phyloP scores from a whole-genome alignment of 257 asterid species.

The Solanum gracilifrons region DNA sequence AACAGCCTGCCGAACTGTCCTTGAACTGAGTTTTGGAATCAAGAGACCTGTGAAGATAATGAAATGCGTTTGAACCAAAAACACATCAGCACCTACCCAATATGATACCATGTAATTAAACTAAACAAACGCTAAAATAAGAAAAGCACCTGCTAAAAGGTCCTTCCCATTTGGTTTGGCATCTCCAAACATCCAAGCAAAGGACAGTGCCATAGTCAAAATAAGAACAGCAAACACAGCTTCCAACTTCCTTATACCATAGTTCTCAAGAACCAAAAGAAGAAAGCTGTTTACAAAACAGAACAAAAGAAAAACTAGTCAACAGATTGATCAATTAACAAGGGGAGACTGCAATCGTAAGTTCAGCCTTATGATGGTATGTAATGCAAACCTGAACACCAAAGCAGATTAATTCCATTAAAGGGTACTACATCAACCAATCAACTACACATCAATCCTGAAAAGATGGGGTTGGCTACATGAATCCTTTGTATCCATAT shows the following conservation, averaged over 20 bases:
- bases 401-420: neutral
- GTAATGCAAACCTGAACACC: neutral
- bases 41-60: constrained; percentile 48
- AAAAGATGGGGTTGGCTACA: neutral
- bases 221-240: constrained; percentile 94
- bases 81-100: neutral
- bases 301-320: constrained; percentile 5
- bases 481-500: neutral
- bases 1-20: constrained; percentile 92
- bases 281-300: constrained; percentile 52
- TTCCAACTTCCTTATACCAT: constrained; percentile 98
- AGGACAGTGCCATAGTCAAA: constrained; percentile 79
- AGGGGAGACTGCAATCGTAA: neutral
- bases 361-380: neutral
- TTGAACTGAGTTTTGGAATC: constrained; percentile 83
- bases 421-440: neutral
- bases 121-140: neutral
- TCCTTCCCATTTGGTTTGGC: constrained; percentile 69
- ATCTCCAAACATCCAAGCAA: constrained; percentile 99
- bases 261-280: constrained; percentile 92
- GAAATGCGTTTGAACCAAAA: neutral
- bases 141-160: constrained; percentile 56
- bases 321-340: constrained; percentile 1
- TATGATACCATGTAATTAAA: neutral
- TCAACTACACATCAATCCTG: neutral